Base-by-base conservation (phyloP, 495 filamentous ascomycete genomes). In the Penicillium silybi region DNA sequence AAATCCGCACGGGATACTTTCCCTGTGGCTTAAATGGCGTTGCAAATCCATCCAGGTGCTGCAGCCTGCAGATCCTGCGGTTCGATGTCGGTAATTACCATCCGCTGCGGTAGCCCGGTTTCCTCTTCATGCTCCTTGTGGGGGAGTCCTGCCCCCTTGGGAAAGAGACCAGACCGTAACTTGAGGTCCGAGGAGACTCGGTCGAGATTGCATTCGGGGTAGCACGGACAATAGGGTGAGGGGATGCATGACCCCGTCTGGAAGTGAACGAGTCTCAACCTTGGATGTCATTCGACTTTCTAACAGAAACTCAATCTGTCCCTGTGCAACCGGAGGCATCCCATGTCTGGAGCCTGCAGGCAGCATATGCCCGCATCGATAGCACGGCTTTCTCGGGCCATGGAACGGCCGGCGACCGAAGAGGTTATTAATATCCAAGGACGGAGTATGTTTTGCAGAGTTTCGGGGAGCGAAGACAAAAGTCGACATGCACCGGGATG, bases 51-150 rank as follows among this genome's bases (percentile, higher is more conserved):
- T 44, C 51, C 42, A 50, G 44, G 16, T 37, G 19, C 39, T 38
- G 29, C 46, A 55, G 29, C 32, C 42, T 44, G 59, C 52, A 56
- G 59, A 61, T 62, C 51, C 13, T 35, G 41, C 26, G 34, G 19
- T 16, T 46, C 26, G 43, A n/a, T 16, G 19, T 20, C 16, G 6
- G 40, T n/a, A 26, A 34, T 6, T 17, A 27, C 32, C 34, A n/a
- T n/a, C 23, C 16, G 50, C 37, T 52, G 57, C 40, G 16, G 19
- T 16, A 43, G 23, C 37, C 56, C 51, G 43, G 34, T 37, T 26
- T 40, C 16, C 10, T 22, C 8, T 9, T 15, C 27, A 50, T 23
- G 38, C 13, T n/a, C n/a, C 3, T 22, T 2, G 17, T 15, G 40
- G 40, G 25, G 37, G 29, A n/a, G 48, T 26, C 35, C 46, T 46